These are phyloP conservation scores for Grosmannia serpens DNA, from an alignment of 2,329 filamentous ascomycete species.

Conservation along the genomic window DNA sequence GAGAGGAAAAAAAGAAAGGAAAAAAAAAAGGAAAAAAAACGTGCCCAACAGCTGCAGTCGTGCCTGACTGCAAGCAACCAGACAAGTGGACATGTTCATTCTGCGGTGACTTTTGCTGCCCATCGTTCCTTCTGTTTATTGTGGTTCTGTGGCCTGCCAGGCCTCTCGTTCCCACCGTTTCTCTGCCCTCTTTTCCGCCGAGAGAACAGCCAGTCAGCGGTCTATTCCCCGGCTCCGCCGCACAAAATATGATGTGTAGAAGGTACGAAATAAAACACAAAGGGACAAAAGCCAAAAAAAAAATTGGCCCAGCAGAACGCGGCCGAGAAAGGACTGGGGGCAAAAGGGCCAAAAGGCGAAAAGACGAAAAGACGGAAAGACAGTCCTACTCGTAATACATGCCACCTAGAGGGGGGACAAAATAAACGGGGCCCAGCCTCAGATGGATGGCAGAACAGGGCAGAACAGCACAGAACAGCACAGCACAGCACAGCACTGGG, in stretches of 20 bases:
- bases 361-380: too few relatives aligned
- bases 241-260: neutral
- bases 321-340: too few relatives aligned
- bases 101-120: neutral
- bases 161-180: neutral
- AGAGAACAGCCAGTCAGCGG: neutral
- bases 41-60: constrained; percentile 34
- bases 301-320: too few relatives aligned
- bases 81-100: neutral
- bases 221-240: neutral
- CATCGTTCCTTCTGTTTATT: neutral
- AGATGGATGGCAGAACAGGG: too few relatives aligned
- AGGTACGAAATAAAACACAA: neutral
- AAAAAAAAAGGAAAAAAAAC: neutral
- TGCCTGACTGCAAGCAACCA: constrained; percentile 27
- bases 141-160: neutral
- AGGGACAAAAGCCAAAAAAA: neutral
- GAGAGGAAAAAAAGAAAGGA: neutral
- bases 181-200: constrained; percentile 2
- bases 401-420: too few relatives aligned
- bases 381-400: too few relatives aligned
- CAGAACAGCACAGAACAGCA: too few relatives aligned
- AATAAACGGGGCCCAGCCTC: too few relatives aligned
- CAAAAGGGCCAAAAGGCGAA: too few relatives aligned
- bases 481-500: too few relatives aligned